Percentiles rank a stretch among this genome's conserved stretches.
Conservation (phyloP, 768 basidiomycete species). For the Rhodotorula diobovata region DNA sequence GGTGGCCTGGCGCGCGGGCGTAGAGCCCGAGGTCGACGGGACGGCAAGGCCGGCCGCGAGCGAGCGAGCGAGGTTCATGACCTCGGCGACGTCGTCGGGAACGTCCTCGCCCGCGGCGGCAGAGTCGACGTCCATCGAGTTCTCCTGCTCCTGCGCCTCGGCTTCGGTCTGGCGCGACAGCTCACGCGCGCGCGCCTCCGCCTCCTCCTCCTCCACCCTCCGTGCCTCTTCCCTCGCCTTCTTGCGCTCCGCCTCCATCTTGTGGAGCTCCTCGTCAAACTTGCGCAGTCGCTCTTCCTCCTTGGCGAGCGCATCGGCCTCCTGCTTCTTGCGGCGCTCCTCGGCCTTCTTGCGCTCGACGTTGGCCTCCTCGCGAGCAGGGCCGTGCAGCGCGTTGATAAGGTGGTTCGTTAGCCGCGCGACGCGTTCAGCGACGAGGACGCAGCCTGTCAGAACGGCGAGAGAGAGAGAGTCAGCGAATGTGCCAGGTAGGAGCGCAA, state of each 20-base stretch:
- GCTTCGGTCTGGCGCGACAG: constrained; percentile 1
- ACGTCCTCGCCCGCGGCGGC: constrained; percentile 13
- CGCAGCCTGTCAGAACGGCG: constrained; percentile 14
- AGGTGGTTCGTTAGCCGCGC: constrained; percentile 44
- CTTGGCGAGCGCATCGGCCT: constrained; percentile 12
- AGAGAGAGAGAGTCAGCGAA: no score
- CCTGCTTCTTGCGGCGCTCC: constrained; percentile 26
- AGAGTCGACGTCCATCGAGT: constrained; percentile 32
- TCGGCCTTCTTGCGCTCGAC: constrained; percentile 56
- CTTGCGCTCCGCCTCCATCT: constrained; percentile 22
- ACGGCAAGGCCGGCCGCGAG: constrained; percentile 38
- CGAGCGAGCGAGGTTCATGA: constrained; percentile 37
- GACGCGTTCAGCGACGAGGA: constrained; percentile 36
- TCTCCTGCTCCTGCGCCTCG: constrained; percentile 6
- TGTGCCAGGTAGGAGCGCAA: no score
- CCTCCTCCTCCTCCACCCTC: constrained; percentile 40
- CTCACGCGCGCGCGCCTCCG: constrained; percentile 46
- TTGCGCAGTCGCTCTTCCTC: constrained; percentile 24
- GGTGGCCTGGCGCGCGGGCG: constrained; percentile 6
- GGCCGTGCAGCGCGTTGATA: constrained; percentile 48
- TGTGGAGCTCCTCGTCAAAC: constrained; percentile 21
- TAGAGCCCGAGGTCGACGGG: constrained; percentile 11
- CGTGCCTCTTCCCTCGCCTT: constrained; percentile 3
- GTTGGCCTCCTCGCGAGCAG: constrained; percentile 45
- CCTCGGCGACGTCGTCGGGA: constrained; percentile 36